These are phyloP conservation scores for Capsella rubella DNA, from an alignment of 441 rosid species.

Conservation along the genomic window DNA sequence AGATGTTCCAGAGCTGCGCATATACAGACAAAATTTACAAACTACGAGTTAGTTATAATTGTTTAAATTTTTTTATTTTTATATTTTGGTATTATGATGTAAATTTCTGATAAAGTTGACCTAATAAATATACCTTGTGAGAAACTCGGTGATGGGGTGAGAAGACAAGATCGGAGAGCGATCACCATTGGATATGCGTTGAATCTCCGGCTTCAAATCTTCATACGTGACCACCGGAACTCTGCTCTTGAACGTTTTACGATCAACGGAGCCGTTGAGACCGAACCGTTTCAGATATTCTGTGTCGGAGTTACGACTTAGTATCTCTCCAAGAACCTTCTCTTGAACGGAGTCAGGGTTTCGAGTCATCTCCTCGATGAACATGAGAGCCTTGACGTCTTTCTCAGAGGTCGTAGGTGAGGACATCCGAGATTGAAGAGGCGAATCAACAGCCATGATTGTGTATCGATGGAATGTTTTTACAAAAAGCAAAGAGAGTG, in stretches of 20 bases:
- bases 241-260: constrained; percentile 56
- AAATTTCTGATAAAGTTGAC: neutral
- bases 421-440: constrained; percentile 45
- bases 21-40: neutral
- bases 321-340: constrained; percentile 54
- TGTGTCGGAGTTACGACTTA: constrained; percentile 54
- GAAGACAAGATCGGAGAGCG: constrained; percentile 67
- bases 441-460: constrained; percentile 58
- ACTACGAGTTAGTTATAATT: constrained; percentile 13
- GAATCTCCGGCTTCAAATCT: constrained; percentile 65
- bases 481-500: neutral
- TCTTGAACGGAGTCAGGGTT: constrained; percentile 59
- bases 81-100: neutral
- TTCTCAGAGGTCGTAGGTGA: constrained; percentile 51
- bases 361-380: constrained; percentile 67
- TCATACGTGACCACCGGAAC: constrained; percentile 68
- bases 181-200: constrained; percentile 75
- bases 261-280: constrained; percentile 56
- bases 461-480: neutral
- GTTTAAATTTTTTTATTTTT: too few species aligned
- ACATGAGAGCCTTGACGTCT: constrained; percentile 57
- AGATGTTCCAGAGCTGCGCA: constrained; percentile 72
- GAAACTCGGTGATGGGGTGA: constrained; percentile 71
- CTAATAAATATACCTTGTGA: constrained; percentile 57
- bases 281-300: constrained; percentile 62